phyloP scores from a whole-genome alignment of 805 yeast genomes.

The Hermanozyma aechmeae region DNA sequence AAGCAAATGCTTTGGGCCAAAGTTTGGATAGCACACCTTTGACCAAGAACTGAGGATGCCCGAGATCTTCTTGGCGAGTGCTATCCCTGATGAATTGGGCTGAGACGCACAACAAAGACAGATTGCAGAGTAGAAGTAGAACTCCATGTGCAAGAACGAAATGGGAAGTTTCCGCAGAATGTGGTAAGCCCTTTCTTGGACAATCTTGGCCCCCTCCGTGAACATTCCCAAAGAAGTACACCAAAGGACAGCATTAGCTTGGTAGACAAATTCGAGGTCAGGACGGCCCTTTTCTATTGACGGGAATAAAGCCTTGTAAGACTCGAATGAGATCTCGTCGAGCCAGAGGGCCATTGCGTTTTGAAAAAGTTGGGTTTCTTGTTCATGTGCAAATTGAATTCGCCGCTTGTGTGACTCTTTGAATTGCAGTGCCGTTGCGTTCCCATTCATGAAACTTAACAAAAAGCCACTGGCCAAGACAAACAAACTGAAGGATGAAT shows the following conservation, averaged over 20 bases:
- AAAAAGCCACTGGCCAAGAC: not conserved
- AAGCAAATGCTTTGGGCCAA: slow-evolving; percentile 26
- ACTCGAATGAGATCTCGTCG: slow-evolving; percentile 2
- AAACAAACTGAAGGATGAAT: slow-evolving; percentile 4
- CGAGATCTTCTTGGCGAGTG: slow-evolving; percentile 12
- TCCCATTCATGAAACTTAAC: not conserved
- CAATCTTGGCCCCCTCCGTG: slow-evolving; percentile 10
- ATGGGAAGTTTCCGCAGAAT: slow-evolving; percentile 14
- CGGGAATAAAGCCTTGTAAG: slow-evolving; percentile 3
- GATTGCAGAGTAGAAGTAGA: slow-evolving; percentile 11
- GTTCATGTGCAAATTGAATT: slow-evolving; percentile 2
- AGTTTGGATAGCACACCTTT: slow-evolving; percentile 23
- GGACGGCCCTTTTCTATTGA: slow-evolving; percentile 3
- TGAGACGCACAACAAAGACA: no score
- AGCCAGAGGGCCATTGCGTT: slow-evolving; percentile 5
- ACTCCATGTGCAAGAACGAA: slow-evolving; percentile 14
- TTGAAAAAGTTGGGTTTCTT: slow-evolving; percentile 2
- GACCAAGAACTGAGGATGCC: slow-evolving; percentile 25
- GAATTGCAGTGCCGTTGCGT: not conserved
- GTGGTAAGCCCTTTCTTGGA: slow-evolving; percentile 8
- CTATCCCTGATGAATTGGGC: slow-evolving; percentile 13
- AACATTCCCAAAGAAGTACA: slow-evolving; percentile 8
- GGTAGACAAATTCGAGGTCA: slow-evolving; percentile 8
- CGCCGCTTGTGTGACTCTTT: slow-evolving; percentile 2
- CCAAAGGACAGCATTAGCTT: slow-evolving; percentile 8